Base-by-base conservation (phyloP, 257 asterid species). In the Gynochthodes officinalis region DNA sequence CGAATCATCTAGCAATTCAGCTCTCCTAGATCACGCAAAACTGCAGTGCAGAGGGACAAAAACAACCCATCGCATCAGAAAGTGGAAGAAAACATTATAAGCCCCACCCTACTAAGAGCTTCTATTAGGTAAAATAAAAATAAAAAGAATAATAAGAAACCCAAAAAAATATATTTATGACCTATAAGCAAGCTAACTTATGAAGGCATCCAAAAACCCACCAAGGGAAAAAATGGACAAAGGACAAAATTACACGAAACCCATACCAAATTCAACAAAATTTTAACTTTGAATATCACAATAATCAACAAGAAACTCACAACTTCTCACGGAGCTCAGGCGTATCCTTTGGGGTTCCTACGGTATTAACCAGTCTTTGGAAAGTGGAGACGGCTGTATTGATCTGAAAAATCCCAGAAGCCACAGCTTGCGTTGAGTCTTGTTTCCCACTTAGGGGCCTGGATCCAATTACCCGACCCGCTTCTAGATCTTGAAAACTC, bases 321-420 rank as follows among this genome's bases (percentile, higher is more conserved):
- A 94, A 89, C 84, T 91, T 94, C 43, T 91, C 96, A 5, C 99
- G 96, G 62, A 91, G 97, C 82, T 91, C 93, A 6, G 97, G 93
- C 63, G 97, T 91, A 77, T 94, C 99, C 83, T 89, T 94, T 25
- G 97, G 96, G n/a, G 99, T 94, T 37, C 99, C 99, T 0, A 94
- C 88, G 76, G 97, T 85, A 72, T 94, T 94, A 69, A 94, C 97
- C 37, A 94, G 93, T 66, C 97, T 91, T 73, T 91, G 97, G 80
- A 93, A 93, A 57, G 96, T 86, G 14, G 96, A 87, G 65, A 93
- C 95, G 27, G 93, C 91, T 63, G 97, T 91, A 80, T 85, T 91
- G 84, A 91, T 87, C 92, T 88, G 96, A 75, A 94, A 91, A 66
- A 91, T 89, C 58, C 97, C 99, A 71, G 96, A 86, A 50, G 91